Base-by-base conservation (phyloP, 2,329 filamentous ascomycete genomes). In the Stachybotrys chartarum region DNA sequence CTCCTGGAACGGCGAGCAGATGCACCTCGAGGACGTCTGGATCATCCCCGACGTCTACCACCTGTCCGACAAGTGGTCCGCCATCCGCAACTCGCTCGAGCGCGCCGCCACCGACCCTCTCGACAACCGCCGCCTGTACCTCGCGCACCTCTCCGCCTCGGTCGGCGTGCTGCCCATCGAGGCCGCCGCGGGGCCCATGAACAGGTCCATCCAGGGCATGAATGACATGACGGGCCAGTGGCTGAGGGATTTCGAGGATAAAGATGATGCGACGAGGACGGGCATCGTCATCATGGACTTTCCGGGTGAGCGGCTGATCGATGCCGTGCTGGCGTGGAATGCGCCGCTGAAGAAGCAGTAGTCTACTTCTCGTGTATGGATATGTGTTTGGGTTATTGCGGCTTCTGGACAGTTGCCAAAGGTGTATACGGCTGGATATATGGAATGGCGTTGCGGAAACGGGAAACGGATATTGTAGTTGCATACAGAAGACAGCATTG, bases 151-250 rank as follows among this genome's bases (percentile, higher is more conserved):
- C 24, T 78, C 75, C 16, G 78, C 77, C 14, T 75, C 72, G 18
- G 70, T 78, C 3, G 76, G 75, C 44, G 75, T 80, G 10, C 58
- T 76, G 56, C 78, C 78, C 44, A 77, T 80, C 52, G 75, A 77
- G 60, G 78, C 76, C 1, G 77, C 77, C 11, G 77, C 77, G 0
- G 77, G 78, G 0, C 71, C 75, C n/a, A 60, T 62, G 53, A 74
- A 77, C 59, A 64, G 66, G 47, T 69, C 68, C 16, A 66, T 77
- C 5, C 60, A 80, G 54, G 86, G 86, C 11, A 76, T 89, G 70
- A 82, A 81, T n/a, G 50, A 52, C 32, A 42, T 52, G 50, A 44
- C 50, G 50, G 50, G 50, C 31, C 50, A 52, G 50, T 52, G 50
- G 50, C 50, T 52, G 31, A 11, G 31, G 6, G 50, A 52, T 32